A percentile compares a stretch with the other conserved stretches of the same genome.
phyloP scores from a whole-genome alignment of 768 basidiomycete genomes.

The Rhizopogon vesiculosus region DNA sequence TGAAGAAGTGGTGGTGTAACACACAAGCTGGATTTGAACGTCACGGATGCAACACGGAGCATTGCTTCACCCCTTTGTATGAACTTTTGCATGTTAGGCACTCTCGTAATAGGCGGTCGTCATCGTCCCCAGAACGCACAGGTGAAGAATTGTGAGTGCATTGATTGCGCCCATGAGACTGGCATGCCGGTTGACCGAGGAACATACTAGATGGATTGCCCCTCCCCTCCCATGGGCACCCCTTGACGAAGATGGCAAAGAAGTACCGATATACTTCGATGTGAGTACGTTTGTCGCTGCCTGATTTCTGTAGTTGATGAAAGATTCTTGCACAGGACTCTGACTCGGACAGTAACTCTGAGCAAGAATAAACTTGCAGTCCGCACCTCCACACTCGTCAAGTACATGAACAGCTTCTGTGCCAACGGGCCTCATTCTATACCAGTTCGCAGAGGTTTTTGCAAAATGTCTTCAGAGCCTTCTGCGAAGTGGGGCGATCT shows the following conservation, averaged over 20 bases:
- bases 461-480: too few species aligned
- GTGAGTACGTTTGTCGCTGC: background rate
- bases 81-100: background rate
- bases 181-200: background rate
- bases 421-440: too few species aligned
- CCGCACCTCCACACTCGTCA: too few species aligned
- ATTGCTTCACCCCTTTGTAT: background rate
- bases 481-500: too few species aligned
- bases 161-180: background rate
- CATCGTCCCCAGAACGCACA: background rate
- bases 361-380: too few species aligned
- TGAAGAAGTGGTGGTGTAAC: background rate
- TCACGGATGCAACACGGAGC: background rate
- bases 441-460: too few species aligned
- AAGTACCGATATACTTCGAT: background rate
- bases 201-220: background rate
- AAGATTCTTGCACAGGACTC: background rate
- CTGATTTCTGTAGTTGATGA: background rate
- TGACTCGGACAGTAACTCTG: too few species aligned
- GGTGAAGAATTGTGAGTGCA: background rate
- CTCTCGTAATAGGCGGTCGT: background rate
- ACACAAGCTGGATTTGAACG: background rate
- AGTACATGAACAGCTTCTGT: too few species aligned
- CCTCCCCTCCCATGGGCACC: background rate
- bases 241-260: background rate